Evolutionary conservation across 768 basidiomycete genomes (phyloP), one percentile per base, ranked within the genome.

Genomic region (Suillus luteus): DNA sequence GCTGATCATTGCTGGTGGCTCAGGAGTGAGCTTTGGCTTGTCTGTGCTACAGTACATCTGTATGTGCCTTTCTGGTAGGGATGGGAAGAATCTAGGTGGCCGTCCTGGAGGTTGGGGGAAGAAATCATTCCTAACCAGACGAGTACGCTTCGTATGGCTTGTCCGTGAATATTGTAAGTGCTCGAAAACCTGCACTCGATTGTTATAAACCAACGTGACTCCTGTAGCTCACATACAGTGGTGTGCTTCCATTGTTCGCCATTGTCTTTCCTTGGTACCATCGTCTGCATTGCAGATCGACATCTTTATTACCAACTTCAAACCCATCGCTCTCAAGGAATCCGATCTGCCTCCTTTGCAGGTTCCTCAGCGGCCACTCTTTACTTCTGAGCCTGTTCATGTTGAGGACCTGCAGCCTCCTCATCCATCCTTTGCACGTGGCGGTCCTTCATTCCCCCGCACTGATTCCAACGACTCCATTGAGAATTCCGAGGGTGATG

Each of bases 131-230:
- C 76, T 75, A 49, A 85, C 83, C 7, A 76, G 69, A 38, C 80
- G 92, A 5, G 82, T 92, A 0, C 80, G 91, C 19, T 91, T 93
- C 66, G 81, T 92, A 3, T 93, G 91, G 91, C 82, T 92, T 51
- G 78, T 91, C 24, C 81, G 90, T 44, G 92, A 92, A 69, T 92
- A 86, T 69, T 82, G 90, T 91, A 63, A 75, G 88, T 79, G 1
- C 15, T 3, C 31, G 61, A 51, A 44, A 15, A 22, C 60, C 27
- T 11, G 52, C 22, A 44, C n/a, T 62, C 40, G 27, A 24, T 6
- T 49, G 24, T 38, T 27, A 6, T 27, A 19, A 27, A 59, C 37
- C 9, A 65, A 43, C 19, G 44, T 40, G 5, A 31, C 19, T 31
- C 3, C 46, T 54, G 41, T 51, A 91, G 90, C 87, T 22, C 89